Evolutionary conservation across 1,284 basidiomycete species (phyloP).

Genomic region (Pseudomicrostroma phylloplanum): DNA sequence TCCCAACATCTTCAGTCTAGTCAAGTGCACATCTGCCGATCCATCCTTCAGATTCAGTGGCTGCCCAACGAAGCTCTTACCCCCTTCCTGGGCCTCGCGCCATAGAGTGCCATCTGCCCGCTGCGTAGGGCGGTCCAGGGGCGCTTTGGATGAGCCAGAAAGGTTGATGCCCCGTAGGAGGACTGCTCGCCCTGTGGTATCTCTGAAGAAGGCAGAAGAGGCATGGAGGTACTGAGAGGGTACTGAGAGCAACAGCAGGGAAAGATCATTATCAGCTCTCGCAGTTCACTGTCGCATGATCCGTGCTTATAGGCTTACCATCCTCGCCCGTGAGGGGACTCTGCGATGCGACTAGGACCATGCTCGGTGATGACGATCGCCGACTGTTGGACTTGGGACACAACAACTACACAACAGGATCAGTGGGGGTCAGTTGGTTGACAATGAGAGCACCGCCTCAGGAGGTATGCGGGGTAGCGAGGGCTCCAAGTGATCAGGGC

Average conservation of each 20-base stretch:
- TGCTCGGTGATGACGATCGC: too few species aligned
- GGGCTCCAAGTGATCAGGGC: too few species aligned
- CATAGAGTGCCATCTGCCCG: conserved; percentile 68
- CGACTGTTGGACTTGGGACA: too few species aligned
- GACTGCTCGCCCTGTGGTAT: conserved; percentile 72
- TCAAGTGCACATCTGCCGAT: conserved; percentile 78
- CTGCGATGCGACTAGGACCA: neutral
- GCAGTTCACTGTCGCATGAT: neutral
- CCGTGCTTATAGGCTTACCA: neutral
- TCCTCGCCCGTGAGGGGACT: neutral
- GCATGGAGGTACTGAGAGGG: conserved; percentile 32
- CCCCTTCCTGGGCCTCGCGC: conserved; percentile 72
- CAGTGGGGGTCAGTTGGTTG: too few species aligned
- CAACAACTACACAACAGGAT: too few species aligned
- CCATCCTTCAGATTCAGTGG: conserved; percentile 73
- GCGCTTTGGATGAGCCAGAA: conserved; percentile 78
- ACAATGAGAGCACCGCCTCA: too few species aligned
- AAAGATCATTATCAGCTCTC: neutral
- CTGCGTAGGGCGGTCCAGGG: conserved; percentile 62
- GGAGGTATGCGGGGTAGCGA: too few species aligned
- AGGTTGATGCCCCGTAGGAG: conserved; percentile 88
- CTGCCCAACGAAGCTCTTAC: conserved; percentile 65
- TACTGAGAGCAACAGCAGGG: conserved; percentile 8
- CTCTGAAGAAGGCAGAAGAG: conserved; percentile 64
- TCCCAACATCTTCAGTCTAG: conserved; percentile 80